Conservation (phyloP, 176 grass and related monocot genomes). For the Neostapfia colusana region DNA sequence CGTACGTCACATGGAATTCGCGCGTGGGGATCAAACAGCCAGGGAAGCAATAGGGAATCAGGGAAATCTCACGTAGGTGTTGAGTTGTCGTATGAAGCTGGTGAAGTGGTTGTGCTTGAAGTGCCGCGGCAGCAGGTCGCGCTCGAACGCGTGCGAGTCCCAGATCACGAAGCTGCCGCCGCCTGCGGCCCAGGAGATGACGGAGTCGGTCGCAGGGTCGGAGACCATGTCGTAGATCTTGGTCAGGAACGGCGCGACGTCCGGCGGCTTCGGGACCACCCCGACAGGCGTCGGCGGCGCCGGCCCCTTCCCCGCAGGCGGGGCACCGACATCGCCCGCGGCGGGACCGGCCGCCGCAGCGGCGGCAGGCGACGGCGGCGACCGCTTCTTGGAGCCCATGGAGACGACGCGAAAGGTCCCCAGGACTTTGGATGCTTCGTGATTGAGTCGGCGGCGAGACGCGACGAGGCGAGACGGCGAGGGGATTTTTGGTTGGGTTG, state of each 20-base stretch:
- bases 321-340: not conserved
- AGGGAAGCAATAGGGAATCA: not conserved
- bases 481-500: slow-evolving; percentile 28
- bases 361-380: slow-evolving; percentile 33
- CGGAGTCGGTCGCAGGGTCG: slow-evolving; percentile 48
- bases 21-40: not conserved
- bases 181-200: slow-evolving; percentile 61
- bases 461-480: not conserved
- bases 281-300: not conserved
- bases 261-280: slow-evolving; percentile 44
- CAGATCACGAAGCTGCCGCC: slow-evolving; percentile 71
- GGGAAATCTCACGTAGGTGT: slow-evolving; percentile 76
- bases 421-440: slow-evolving; percentile 3
- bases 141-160: slow-evolving; percentile 73
- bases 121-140: slow-evolving; percentile 57
- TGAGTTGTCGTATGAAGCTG: slow-evolving; percentile 90
- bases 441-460: slow-evolving; percentile 18
- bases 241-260: slow-evolving; percentile 68
- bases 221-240: slow-evolving; percentile 87
- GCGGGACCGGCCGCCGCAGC: not conserved
- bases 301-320: not conserved
- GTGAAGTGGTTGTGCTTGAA: slow-evolving; percentile 92
- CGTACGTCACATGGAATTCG: not conserved
- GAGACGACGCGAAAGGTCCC: slow-evolving; percentile 10
- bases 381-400: slow-evolving; percentile 47